These are phyloP conservation scores for Mucor lusitanicus DNA, from an alignment of 371 early-diverging fungal genomes.

Conservation along the genomic window DNA sequence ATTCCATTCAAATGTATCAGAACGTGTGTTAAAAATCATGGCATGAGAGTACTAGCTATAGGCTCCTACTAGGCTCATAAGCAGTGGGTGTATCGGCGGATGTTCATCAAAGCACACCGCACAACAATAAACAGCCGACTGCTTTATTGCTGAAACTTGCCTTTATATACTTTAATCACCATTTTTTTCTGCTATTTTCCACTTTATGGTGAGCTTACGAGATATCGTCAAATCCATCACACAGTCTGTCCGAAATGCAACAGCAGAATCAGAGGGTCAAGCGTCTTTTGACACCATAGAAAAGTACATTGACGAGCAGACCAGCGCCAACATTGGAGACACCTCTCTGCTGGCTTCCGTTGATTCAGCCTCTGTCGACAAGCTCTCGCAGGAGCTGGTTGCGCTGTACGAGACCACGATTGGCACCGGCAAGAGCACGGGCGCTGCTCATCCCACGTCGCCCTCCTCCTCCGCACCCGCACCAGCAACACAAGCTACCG, in stretches of 20 bases:
- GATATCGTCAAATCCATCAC: constrained; percentile 43
- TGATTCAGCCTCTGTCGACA: constrained; percentile 36
- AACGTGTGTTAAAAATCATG: too few relatives aligned
- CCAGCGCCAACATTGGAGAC: constrained; percentile 19
- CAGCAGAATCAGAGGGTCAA: constrained; percentile 38
- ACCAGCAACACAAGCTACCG: constrained; percentile 6
- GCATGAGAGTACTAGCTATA: too few relatives aligned
- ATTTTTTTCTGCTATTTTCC: not conserved
- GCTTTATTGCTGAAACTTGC: not conserved
- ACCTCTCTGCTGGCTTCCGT: constrained; percentile 3
- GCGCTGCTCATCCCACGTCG: not conserved
- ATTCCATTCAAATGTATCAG: not conserved
- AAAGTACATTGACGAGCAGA: constrained; percentile 39
- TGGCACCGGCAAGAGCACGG: not conserved
- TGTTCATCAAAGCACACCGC: not conserved
- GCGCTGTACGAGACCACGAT: constrained; percentile 24
- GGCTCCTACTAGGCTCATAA: too few relatives aligned
- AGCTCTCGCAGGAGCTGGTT: constrained; percentile 39
- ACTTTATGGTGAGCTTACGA: constrained; percentile 46
- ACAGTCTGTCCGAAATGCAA: constrained; percentile 34
- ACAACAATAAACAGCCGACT: not conserved
- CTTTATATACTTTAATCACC: not conserved
- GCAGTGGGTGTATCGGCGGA: too few relatives aligned
- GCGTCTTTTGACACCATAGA: constrained; percentile 41
- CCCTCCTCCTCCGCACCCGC: constrained; percentile 4